Evolutionary conservation across 2,329 filamentous ascomycete species (phyloP).

Genomic region (Penicillium sp.): DNA sequence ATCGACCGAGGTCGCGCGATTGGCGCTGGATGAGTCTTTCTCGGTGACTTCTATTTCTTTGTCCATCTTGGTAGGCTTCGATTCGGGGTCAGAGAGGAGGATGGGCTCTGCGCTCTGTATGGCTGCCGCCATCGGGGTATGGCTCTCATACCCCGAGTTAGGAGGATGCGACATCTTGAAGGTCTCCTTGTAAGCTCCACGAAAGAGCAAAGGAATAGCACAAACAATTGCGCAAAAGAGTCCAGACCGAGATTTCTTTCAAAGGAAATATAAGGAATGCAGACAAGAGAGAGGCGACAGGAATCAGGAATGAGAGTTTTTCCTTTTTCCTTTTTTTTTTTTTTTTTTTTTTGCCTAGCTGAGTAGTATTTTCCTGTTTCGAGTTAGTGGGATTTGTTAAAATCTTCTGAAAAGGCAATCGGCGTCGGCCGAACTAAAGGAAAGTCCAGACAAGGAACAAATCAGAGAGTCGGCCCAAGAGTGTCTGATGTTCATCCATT

Average conservation of each 20-base stretch:
- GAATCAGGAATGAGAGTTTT: background rate
- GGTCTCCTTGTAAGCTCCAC: background rate
- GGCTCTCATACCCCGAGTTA: slow-evolving; percentile 3
- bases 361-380: slow-evolving; percentile 2
- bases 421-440: background rate
- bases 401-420: background rate
- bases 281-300: background rate
- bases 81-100: slow-evolving; percentile 11
- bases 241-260: background rate
- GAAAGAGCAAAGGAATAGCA: background rate
- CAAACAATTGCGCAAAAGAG: background rate
- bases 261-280: background rate
- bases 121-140: slow-evolving; percentile 12
- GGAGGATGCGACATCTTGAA: slow-evolving; percentile 9
- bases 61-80: slow-evolving; percentile 10
- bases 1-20: slow-evolving; percentile 18
- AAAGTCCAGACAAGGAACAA: background rate
- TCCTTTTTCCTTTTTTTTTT: background rate
- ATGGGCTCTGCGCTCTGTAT: slow-evolving; percentile 14
- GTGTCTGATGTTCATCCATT: background rate
- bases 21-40: slow-evolving; percentile 13
- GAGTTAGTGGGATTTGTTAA: background rate
- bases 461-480: background rate
- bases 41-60: slow-evolving; percentile 11
- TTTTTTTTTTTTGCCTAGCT: background rate